Percentiles rank a stretch among this genome's conserved stretches.
Evolutionary conservation across 2,329 filamentous ascomycete species (phyloP).

Genomic region (Pezicula rhizophila): DNA sequence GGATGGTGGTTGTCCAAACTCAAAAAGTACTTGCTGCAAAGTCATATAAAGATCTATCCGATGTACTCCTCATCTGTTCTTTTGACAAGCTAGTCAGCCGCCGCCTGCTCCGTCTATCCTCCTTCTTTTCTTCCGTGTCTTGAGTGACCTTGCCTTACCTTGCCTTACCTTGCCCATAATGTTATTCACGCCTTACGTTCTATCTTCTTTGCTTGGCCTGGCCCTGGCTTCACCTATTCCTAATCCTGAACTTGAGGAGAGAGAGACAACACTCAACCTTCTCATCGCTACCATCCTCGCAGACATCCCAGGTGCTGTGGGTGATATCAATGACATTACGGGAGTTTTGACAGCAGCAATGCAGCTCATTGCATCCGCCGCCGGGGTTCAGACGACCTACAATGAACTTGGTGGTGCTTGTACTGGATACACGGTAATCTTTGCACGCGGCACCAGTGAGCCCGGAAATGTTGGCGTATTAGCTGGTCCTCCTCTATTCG

Average conservation of each 20-base stretch:
- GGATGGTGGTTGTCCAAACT: too few relatives aligned
- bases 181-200: constrained; percentile 8
- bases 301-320: constrained; percentile 17
- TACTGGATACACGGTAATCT: constrained; percentile 36
- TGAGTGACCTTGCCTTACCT: not conserved
- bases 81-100: too few relatives aligned
- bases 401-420: constrained; percentile 19
- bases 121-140: too few relatives aligned
- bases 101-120: too few relatives aligned
- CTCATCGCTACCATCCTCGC: constrained; percentile 19
- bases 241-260: constrained; percentile 1
- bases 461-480: constrained; percentile 38
- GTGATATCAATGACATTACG: constrained; percentile 10
- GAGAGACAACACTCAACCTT: constrained; percentile 16
- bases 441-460: constrained; percentile 42
- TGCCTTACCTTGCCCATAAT: constrained; percentile 6
- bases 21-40: too few relatives aligned
- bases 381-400: constrained; percentile 19
- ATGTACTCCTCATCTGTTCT: not conserved
- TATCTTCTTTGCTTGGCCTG: constrained; percentile 11
- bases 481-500: constrained; percentile 27
- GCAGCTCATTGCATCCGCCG: constrained; percentile 11
- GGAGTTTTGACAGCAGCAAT: constrained; percentile 19
- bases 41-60: too few relatives aligned
- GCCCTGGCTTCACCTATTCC: constrained; percentile 11